Conservation (phyloP, 345 rosid genomes). For the Boechera divaricarpa region DNA sequence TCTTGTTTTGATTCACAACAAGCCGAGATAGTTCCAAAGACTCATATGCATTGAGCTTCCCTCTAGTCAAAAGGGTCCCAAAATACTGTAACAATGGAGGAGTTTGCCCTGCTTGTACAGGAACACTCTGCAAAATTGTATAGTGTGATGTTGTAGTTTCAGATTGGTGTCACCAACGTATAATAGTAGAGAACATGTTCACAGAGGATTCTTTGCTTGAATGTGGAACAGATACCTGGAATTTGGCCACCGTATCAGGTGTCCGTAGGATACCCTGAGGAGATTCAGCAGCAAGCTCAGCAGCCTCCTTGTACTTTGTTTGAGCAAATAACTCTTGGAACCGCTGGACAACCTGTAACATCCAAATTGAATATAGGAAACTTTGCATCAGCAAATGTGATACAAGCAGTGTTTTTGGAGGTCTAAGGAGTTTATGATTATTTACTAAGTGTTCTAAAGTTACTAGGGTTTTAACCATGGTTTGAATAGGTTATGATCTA, state of each 20-base stretch:
- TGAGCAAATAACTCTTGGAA: constrained; percentile 99
- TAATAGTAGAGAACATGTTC: constrained; percentile 4
- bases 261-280: constrained; percentile 98
- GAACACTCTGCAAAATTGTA: constrained; percentile 81
- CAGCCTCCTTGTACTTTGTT: constrained; percentile 99
- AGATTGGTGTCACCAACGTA: constrained; percentile 21
- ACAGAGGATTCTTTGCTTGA: constrained; percentile 4
- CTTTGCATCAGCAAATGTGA: constrained; percentile 6
- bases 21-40: constrained; percentile 98
- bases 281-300: constrained; percentile 99
- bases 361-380: constrained; percentile 35
- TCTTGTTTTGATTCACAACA: constrained; percentile 99
- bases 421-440: not conserved
- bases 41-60: constrained; percentile 96
- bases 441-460: not conserved
- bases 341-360: constrained; percentile 93
- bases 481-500: constrained; percentile 25
- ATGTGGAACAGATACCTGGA: constrained; percentile 71
- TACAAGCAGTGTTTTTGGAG: not conserved
- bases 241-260: constrained; percentile 97
- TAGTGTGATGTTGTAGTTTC: constrained; percentile 18
- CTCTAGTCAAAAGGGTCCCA: constrained; percentile 96
- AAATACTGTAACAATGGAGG: constrained; percentile 98
- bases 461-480: constrained; percentile 18
- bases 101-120: constrained; percentile 98